Conservation (phyloP, 441 rosid genomes). For the Breynia disticha region DNA sequence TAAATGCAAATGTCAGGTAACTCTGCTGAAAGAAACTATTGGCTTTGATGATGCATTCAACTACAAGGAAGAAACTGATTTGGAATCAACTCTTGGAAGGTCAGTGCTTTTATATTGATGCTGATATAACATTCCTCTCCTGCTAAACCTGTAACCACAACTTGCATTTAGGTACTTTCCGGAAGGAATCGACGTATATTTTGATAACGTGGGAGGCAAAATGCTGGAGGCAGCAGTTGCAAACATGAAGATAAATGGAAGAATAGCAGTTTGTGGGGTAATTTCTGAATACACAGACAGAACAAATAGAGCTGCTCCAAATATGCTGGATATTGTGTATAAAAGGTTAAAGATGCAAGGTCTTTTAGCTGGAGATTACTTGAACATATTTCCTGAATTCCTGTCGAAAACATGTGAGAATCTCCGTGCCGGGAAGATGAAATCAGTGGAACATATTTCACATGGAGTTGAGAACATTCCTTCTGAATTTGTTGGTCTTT, state of each 20-base stretch:
- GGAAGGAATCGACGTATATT: conserved; percentile 63
- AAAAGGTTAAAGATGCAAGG: conserved; percentile 48
- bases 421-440: conserved; percentile 23
- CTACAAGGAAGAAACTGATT: conserved; percentile 50
- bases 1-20: conserved; percentile 22
- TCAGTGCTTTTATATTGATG: conserved; percentile 4
- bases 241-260: conserved; percentile 51
- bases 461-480: conserved; percentile 42
- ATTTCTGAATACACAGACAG: conserved; percentile 37
- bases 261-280: conserved; percentile 44
- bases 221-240: conserved; percentile 60
- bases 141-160: background rate
- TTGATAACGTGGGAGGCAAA: conserved; percentile 73
- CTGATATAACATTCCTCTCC: too few relatives aligned
- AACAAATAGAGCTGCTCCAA: conserved; percentile 31
- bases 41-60: conserved; percentile 76
- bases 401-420: conserved; percentile 25
- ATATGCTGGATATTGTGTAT: conserved; percentile 33
- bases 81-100: conserved; percentile 45
- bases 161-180: conserved; percentile 46
- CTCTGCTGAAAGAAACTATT: conserved; percentile 53
- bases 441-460: conserved; percentile 34
- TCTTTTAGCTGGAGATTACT: conserved; percentile 31
- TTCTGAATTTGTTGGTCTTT: conserved; percentile 33
- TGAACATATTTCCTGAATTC: conserved; percentile 24